phyloP scores from a whole-genome alignment of 1,139 yeast species.

The Blastobotrys arbuscula region DNA sequence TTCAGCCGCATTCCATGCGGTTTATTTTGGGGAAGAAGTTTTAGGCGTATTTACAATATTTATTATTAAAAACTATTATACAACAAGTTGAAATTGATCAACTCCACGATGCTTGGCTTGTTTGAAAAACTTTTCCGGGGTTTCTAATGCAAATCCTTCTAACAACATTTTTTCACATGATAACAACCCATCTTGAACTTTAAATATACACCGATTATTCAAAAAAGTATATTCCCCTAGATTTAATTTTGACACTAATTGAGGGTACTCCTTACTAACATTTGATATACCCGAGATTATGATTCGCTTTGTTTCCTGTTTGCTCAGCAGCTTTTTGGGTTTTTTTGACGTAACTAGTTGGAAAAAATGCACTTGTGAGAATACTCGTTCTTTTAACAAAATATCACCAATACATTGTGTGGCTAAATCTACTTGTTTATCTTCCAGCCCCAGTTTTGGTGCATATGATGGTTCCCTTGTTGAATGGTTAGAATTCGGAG shows the following conservation, averaged over 20 bases:
- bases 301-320: conserved; percentile 2
- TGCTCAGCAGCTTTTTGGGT: conserved; percentile 4
- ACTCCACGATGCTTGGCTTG: conserved; percentile 16
- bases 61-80: not conserved
- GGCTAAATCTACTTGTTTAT: conserved; percentile 45
- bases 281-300: conserved; percentile 8
- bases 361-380: conserved; percentile 55
- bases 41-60: too few species aligned
- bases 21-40: too few species aligned
- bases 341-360: conserved; percentile 27
- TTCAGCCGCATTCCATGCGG: too few species aligned
- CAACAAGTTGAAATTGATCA: not conserved
- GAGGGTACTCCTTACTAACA: conserved; percentile 4
- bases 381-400: conserved; percentile 44
- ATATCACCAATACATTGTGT: conserved; percentile 38
- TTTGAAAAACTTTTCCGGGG: conserved; percentile 15
- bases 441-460: conserved; percentile 43
- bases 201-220: conserved; percentile 13
- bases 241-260: too few species aligned
- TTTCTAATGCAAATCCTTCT: conserved; percentile 17
- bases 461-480: conserved; percentile 43
- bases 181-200: conserved; percentile 15
- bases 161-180: conserved; percentile 13
- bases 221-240: conserved; percentile 9
- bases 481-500: not conserved